Percentiles rank a stretch among this genome's conserved stretches.
Evolutionary conservation across 768 basidiomycete genomes (phyloP).

Genomic region (Suillus brevipes): DNA sequence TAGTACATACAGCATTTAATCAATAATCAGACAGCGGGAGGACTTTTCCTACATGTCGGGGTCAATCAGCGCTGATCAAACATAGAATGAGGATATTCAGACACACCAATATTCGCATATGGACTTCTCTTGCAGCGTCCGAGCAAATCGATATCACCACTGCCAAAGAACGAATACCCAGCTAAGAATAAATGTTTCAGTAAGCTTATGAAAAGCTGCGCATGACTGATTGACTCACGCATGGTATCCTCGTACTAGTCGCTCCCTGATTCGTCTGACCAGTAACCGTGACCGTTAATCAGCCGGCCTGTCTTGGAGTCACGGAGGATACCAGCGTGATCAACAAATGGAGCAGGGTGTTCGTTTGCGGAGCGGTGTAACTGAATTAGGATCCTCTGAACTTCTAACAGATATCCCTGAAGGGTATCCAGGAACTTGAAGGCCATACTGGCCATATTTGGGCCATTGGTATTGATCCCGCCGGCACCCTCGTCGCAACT

Average conservation of each 20-base stretch:
- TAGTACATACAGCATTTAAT: slow-evolving; percentile 5
- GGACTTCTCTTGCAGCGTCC: slow-evolving; percentile 61
- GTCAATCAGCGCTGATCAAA: neutral
- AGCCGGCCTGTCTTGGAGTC: slow-evolving; percentile 77
- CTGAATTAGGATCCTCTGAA: slow-evolving; percentile 78
- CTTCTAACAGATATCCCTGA: slow-evolving; percentile 75
- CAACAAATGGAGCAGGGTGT: slow-evolving; percentile 75
- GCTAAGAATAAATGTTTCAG: slow-evolving; percentile 38
- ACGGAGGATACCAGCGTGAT: slow-evolving; percentile 70
- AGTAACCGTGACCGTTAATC: slow-evolving; percentile 49
- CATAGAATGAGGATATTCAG: slow-evolving; percentile 4
- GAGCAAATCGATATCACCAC: slow-evolving; percentile 68
- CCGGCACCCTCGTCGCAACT: too few relatives aligned
- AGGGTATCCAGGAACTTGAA: slow-evolving; percentile 91
- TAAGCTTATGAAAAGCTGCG: neutral
- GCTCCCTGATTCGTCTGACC: slow-evolving; percentile 41
- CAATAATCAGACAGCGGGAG: slow-evolving; percentile 37
- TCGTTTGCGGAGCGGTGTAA: slow-evolving; percentile 85
- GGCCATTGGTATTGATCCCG: too few relatives aligned
- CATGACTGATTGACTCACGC: slow-evolving; percentile 49
- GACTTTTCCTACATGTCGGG: slow-evolving; percentile 29
- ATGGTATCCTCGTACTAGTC: slow-evolving; percentile 56
- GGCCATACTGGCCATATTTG: too few relatives aligned
- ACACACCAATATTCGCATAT: slow-evolving; percentile 65
- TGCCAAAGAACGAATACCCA: slow-evolving; percentile 86